These are phyloP conservation scores for Schwanniomyces pseudopolymorphus DNA, from an alignment of 805 yeast genomes.

Conservation along the genomic window DNA sequence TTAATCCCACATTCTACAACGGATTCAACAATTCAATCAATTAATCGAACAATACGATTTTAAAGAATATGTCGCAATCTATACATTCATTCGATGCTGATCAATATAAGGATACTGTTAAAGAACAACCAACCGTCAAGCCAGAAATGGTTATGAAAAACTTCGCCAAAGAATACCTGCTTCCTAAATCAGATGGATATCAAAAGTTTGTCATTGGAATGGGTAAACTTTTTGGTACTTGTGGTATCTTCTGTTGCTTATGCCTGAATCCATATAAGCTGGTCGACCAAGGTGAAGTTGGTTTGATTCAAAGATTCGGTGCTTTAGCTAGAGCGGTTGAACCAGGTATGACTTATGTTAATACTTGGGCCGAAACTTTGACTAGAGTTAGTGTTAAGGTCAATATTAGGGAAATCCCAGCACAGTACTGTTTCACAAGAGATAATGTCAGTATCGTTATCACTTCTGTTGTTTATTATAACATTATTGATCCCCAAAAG, in stretches of 20 bases:
- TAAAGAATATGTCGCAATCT: not conserved
- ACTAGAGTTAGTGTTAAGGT: conserved; percentile 52
- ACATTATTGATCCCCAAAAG: conserved; percentile 65
- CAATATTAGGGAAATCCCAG: conserved; percentile 62
- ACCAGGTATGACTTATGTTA: conserved; percentile 66
- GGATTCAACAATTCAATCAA: not conserved
- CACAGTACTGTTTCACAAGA: conserved; percentile 68
- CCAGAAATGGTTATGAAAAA: conserved; percentile 43
- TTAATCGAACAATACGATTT: not conserved
- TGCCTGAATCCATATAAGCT: conserved; percentile 60
- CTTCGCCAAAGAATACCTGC: conserved; percentile 41
- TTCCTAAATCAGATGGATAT: conserved; percentile 41
- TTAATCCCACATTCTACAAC: not conserved
- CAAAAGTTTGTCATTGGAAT: conserved; percentile 36
- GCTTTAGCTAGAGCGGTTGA: conserved; percentile 63
- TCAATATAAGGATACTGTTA: not conserved
- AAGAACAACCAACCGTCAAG: conserved; percentile 22
- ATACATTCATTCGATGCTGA: conserved; percentile 1
- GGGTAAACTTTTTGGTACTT: conserved; percentile 51
- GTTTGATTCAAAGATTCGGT: conserved; percentile 66
- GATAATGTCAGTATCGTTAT: conserved; percentile 65
- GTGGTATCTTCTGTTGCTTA: conserved; percentile 56
- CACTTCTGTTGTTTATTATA: conserved; percentile 67
- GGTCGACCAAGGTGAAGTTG: conserved; percentile 68
- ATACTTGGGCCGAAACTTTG: conserved; percentile 61